Conservation (phyloP, 2,329 filamentous ascomycete species). For the Immersiporthe knoxdaviesiana region DNA sequence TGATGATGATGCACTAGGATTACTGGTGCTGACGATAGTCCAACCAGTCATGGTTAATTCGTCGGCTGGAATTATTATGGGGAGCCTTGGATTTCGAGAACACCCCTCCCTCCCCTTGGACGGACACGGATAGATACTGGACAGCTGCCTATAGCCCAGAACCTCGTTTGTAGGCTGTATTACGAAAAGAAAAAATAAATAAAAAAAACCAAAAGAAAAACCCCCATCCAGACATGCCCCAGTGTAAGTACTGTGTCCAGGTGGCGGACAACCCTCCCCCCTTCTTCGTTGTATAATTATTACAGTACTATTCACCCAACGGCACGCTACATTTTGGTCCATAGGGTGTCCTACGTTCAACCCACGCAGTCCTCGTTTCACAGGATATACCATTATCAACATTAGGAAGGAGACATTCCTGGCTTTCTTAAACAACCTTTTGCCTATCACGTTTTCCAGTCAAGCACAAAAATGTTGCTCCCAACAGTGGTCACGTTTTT, state of each 20-base stretch:
- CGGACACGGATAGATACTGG: not conserved
- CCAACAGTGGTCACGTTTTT: not conserved
- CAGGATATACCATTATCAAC: not conserved
- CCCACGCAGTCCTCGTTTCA: not conserved
- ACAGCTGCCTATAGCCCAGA: not conserved
- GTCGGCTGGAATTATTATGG: not conserved
- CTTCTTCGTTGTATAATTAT: not conserved
- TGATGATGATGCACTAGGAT: not conserved
- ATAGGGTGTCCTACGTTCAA: not conserved
- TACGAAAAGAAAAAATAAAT: too few relatives aligned
- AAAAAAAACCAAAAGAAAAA: too few relatives aligned
- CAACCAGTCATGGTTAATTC: not conserved
- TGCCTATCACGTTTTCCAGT: not conserved
- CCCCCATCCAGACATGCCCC: not conserved
- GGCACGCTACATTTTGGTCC: not conserved
- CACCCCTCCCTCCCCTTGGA: not conserved
- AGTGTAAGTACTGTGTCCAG: not conserved
- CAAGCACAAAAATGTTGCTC: slow-evolving; percentile 6
- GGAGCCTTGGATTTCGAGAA: not conserved
- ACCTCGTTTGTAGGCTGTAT: not conserved
- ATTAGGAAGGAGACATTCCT: not conserved
- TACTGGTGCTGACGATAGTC: not conserved
- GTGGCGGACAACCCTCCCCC: not conserved
- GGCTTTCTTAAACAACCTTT: too few relatives aligned
- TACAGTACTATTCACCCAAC: not conserved